Percentiles rank a stretch among this genome's conserved stretches.
Conservation (phyloP, 768 basidiomycete species). For the Tylopilus sp. region DNA sequence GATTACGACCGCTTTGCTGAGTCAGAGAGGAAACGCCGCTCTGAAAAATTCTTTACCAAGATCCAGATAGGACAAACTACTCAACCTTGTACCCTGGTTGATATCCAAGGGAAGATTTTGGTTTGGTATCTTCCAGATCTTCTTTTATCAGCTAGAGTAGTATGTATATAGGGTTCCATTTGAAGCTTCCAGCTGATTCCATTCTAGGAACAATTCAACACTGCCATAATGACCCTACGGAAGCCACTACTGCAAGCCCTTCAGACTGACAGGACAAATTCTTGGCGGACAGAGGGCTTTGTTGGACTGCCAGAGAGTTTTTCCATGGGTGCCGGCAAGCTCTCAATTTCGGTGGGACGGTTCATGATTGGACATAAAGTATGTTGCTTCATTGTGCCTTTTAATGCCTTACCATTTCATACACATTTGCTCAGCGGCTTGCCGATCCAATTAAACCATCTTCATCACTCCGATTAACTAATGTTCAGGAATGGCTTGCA, state of each 20-base stretch:
- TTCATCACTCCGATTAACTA: neutral
- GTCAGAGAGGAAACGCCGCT: neutral
- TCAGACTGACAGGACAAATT: neutral
- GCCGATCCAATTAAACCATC: neutral
- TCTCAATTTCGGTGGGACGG: too few relatives aligned
- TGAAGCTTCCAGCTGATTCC: neutral
- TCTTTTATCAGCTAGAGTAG: neutral
- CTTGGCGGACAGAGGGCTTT: neutral
- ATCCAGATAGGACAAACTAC: neutral
- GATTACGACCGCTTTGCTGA: neutral
- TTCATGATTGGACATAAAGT: neutral
- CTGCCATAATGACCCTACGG: neutral
- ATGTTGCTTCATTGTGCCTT: too few relatives aligned
- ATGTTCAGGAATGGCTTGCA: neutral
- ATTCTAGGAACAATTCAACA: neutral
- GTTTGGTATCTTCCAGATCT: neutral
- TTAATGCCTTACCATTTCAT: too few relatives aligned
- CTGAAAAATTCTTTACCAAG: neutral
- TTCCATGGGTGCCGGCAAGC: neutral
- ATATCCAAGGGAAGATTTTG: neutral
- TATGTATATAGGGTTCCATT: too few relatives aligned
- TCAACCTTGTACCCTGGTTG: neutral
- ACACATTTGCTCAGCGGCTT: too few relatives aligned
- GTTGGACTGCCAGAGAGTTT: neutral
- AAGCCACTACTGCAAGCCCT: neutral